Evolutionary conservation across 225 moss, liverwort and hornwort genomes (phyloP).

Genomic region (Neckera pumila): DNA sequence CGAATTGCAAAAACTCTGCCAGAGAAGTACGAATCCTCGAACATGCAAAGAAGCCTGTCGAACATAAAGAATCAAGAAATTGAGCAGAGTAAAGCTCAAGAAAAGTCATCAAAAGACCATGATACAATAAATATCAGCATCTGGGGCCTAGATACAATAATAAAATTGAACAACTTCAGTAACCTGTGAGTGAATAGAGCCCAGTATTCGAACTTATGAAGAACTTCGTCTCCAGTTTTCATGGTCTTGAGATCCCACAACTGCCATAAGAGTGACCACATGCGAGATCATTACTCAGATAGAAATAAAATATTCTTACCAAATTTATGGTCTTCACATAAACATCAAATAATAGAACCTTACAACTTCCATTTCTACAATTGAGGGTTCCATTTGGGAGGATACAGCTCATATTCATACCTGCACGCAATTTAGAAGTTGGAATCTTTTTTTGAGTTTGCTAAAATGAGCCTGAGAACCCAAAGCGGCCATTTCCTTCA

Average conservation of each 20-base stretch:
- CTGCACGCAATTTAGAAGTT: slow-evolving; percentile 29
- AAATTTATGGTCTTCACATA: not conserved
- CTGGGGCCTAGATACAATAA: not conserved
- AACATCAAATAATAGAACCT: not conserved
- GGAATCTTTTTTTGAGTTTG: slow-evolving; percentile 20
- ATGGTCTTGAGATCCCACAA: slow-evolving; percentile 16
- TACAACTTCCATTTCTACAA: not conserved
- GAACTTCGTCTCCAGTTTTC: slow-evolving; percentile 19
- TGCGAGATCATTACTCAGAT: not conserved
- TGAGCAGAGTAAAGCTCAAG: not conserved
- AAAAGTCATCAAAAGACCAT: not conserved
- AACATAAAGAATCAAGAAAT: not conserved
- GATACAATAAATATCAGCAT: not conserved
- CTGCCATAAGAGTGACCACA: slow-evolving; percentile 15
- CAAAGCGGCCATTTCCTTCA: not conserved
- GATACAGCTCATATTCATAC: not conserved
- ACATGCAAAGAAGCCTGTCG: not conserved
- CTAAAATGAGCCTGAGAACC: not conserved
- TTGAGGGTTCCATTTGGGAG: not conserved
- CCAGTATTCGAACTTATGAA: slow-evolving; percentile 45
- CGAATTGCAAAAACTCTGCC: not conserved
- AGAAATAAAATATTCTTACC: not conserved
- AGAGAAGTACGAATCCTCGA: not conserved
- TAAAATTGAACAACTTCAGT: not conserved
- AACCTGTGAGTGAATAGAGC: slow-evolving; percentile 42